Base-by-base conservation (phyloP, 106 monocot genomes). In the Allium sativum region DNA sequence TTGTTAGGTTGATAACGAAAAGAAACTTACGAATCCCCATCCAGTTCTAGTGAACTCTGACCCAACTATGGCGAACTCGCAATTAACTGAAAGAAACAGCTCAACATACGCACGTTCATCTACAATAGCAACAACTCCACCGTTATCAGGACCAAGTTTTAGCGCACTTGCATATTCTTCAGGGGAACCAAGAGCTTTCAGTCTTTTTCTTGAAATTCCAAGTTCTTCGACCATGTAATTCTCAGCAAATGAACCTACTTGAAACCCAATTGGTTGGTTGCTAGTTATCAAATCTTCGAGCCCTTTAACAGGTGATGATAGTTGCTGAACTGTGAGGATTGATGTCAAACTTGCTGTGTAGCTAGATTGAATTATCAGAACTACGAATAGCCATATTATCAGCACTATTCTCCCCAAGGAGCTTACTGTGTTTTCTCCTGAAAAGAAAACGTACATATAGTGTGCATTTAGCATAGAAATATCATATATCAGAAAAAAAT, bases 11-110 rank as follows among this genome's bases (percentile, higher is more conserved):
- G 0, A 31, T 31, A 45, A 15, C 21, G 12, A 47, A 21, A 53
- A 70, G 10, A 20, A 68, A 78, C 93, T 84, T 72, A 93, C 93
- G 67, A 93, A 93, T 50, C 93, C 93, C 93, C 93, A 93, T 14
- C 93, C 88, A 43, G 58, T 82, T 73, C 59, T 93, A 20, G 88
- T 93, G 62, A 93, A 93, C 10, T 93, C 88, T 16, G 77, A 71
- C 44, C 93, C 93, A 4, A 80, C 65, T 52, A 76, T 54, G 0
- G 82, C 44, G 56, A 77, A 93, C 13, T 76, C 77, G 71, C 85
- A 82, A 44, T 93, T 63, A 10, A 65, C 73, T 8, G 82, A 75
- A 8, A 93, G 57, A 66, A 93, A 88, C 7, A 85, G 22, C 0
- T 93, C 75, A 21, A 93, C 17, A 55, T 89, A 93, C 12, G 88